phyloP scores from a whole-genome alignment of 768 basidiomycete genomes.

The Tulasnella calospora region DNA sequence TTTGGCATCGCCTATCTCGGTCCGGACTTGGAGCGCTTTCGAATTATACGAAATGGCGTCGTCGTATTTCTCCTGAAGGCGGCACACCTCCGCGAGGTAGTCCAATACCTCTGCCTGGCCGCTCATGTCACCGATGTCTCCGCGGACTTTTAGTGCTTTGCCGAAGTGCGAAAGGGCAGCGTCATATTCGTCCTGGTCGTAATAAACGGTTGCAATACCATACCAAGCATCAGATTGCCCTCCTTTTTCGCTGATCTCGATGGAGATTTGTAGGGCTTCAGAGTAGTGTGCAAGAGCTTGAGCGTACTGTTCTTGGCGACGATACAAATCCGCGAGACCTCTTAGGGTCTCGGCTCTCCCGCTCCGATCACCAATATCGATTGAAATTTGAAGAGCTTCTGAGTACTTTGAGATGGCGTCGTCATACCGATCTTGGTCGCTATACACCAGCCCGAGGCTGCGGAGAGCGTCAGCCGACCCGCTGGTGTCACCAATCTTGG shows the following conservation, averaged over 20 bases:
- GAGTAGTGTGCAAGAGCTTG: not conserved
- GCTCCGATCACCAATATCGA: not conserved
- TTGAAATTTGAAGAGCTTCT: not conserved
- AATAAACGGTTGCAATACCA: not conserved
- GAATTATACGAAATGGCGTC: not conserved
- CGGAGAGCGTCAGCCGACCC: not conserved
- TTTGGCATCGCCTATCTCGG: not conserved
- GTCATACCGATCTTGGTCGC: not conserved
- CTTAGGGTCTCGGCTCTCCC: not conserved
- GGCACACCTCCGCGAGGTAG: not conserved
- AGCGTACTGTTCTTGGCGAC: not conserved
- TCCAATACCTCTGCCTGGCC: not conserved
- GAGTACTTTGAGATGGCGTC: not conserved
- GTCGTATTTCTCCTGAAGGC: not conserved
- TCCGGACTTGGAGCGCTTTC: not conserved
- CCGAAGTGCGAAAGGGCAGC: not conserved
- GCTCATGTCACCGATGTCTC: not conserved
- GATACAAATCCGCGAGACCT: not conserved
- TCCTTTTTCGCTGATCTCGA: not conserved
- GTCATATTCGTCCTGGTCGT: not conserved
- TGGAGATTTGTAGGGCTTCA: not conserved
- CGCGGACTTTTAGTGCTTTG: not conserved
- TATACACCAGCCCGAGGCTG: not conserved
- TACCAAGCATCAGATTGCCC: not conserved
- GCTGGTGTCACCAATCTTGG: not conserved